phyloP scores from a whole-genome alignment of 495 filamentous ascomycete genomes.

The Saxophila tyrrhenica region DNA sequence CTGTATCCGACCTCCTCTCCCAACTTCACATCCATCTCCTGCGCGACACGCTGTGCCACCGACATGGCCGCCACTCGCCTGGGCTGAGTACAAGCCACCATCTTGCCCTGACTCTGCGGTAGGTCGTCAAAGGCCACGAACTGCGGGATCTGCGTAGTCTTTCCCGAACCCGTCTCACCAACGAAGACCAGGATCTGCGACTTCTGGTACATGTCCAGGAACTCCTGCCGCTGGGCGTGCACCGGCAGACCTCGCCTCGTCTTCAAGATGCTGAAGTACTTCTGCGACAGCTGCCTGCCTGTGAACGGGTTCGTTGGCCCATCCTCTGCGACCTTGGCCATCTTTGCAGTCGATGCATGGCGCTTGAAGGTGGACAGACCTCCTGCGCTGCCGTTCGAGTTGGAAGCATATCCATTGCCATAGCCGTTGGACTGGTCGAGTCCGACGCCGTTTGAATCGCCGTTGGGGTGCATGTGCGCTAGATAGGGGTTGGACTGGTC shows the following conservation, averaged over 20 bases:
- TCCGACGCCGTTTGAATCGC: slow-evolving; percentile 8
- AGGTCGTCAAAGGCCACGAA: slow-evolving; percentile 96
- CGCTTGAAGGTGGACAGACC: slow-evolving; percentile 56
- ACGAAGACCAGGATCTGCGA: slow-evolving; percentile 96
- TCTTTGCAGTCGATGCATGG: slow-evolving; percentile 67
- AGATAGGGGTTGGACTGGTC: slow-evolving; percentile 72
- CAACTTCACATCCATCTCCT: slow-evolving; percentile 88
- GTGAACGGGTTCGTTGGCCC: slow-evolving; percentile 79
- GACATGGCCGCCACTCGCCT: slow-evolving; percentile 98
- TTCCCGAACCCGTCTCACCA: slow-evolving; percentile 97
- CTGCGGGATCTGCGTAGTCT: slow-evolving; percentile 97
- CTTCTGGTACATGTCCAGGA: slow-evolving; percentile 81
- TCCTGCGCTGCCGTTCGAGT: slow-evolving; percentile 16
- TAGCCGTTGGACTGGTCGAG: slow-evolving; percentile 31
- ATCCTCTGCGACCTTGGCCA: slow-evolving; percentile 67
- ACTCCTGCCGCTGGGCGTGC: slow-evolving; percentile 78
- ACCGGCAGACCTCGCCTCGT: slow-evolving; percentile 78
- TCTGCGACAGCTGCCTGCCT: slow-evolving; percentile 56
- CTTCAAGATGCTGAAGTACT: slow-evolving; percentile 83
- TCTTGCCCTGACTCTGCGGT: slow-evolving; percentile 69
- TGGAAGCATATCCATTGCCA: slow-evolving; percentile 18
- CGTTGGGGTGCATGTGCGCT: slow-evolving; percentile 67
- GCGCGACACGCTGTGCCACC: slow-evolving; percentile 93
- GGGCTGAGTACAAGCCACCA: slow-evolving; percentile 96
- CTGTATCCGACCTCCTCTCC: slow-evolving; percentile 97